Percentiles rank a stretch among this genome's conserved stretches.
phyloP scores from a whole-genome alignment of 768 basidiomycete species.

The Suillus brevipes region DNA sequence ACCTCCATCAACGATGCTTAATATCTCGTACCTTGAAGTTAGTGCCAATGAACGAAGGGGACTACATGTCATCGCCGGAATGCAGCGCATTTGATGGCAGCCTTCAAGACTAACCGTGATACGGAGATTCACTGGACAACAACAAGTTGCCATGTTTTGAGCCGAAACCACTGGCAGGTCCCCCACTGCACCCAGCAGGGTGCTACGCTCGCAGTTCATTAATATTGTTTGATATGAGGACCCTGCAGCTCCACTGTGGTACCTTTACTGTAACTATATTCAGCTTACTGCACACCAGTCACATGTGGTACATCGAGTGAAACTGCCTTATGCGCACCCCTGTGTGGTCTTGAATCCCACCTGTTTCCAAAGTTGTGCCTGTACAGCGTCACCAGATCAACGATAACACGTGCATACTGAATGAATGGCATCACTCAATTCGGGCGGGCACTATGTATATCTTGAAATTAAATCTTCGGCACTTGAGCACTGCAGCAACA shows the following conservation, averaged over 20 bases:
- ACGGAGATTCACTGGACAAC: not conserved
- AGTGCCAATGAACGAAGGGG: slow-evolving; percentile 28
- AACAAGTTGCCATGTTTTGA: not conserved
- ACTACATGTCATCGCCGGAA: slow-evolving; percentile 85
- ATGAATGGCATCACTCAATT: not conserved
- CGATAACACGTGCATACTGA: not conserved
- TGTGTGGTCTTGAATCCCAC: not conserved
- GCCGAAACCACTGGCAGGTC: not conserved
- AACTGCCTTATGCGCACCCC: not conserved
- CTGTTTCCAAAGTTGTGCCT: not conserved
- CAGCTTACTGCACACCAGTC: not conserved
- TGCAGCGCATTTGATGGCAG: slow-evolving; percentile 49
- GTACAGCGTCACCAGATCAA: not conserved
- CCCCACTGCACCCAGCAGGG: not conserved
- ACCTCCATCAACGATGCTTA: slow-evolving; percentile 46
- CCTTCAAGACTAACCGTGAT: not conserved
- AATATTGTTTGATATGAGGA: not conserved
- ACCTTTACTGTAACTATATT: not conserved
- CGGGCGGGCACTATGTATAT: not conserved
- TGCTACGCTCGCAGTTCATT: not conserved
- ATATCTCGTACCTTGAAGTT: slow-evolving; percentile 94
- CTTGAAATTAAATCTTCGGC: not conserved
- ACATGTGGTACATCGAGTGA: not conserved
- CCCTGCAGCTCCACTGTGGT: not conserved
- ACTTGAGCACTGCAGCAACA: not conserved